A percentile compares a stretch with the other conserved stretches of the same genome.
Conservation (phyloP, 768 basidiomycete species). For the Inosperma sp. region DNA sequence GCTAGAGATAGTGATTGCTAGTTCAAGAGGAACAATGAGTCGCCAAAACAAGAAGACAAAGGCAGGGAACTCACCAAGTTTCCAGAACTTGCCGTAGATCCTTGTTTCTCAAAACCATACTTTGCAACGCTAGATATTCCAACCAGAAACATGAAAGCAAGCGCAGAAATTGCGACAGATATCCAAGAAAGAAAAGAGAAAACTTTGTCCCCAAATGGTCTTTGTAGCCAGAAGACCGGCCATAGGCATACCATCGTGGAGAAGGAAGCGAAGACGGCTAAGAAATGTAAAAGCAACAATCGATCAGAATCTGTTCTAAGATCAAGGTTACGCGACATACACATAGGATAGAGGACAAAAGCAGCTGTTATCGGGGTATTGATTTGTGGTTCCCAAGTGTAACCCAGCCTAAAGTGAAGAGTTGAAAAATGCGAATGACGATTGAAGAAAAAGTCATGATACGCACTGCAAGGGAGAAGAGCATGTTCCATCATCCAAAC, state of each 20-base stretch:
- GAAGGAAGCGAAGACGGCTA: constrained; percentile 30
- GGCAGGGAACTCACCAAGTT: constrained; percentile 29
- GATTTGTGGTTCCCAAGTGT: constrained; percentile 37
- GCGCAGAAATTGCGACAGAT: constrained; percentile 26
- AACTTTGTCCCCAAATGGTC: constrained; percentile 24
- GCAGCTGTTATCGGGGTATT: constrained; percentile 30
- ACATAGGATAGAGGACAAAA: constrained; percentile 35
- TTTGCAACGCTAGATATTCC: constrained; percentile 33
- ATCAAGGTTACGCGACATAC: constrained; percentile 20
- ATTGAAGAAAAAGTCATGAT: neutral
- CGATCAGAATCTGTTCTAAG: neutral
- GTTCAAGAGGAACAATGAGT: neutral
- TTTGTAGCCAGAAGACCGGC: constrained; percentile 23
- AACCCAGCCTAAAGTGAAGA: constrained; percentile 28
- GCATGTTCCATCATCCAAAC: constrained; percentile 32
- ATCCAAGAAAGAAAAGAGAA: constrained; percentile 26
- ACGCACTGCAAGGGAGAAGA: constrained; percentile 27
- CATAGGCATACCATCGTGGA: constrained; percentile 29
- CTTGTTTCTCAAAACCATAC: constrained; percentile 28
- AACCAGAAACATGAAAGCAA: constrained; percentile 38
- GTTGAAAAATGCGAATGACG: neutral
- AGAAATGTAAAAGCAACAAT: neutral
- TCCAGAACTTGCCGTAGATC: constrained; percentile 33
- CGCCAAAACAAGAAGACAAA: neutral
- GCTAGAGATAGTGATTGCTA: constrained; percentile 37